Conservation (phyloP, 441 rosid genomes). For the Gossypium schwendimanii region DNA sequence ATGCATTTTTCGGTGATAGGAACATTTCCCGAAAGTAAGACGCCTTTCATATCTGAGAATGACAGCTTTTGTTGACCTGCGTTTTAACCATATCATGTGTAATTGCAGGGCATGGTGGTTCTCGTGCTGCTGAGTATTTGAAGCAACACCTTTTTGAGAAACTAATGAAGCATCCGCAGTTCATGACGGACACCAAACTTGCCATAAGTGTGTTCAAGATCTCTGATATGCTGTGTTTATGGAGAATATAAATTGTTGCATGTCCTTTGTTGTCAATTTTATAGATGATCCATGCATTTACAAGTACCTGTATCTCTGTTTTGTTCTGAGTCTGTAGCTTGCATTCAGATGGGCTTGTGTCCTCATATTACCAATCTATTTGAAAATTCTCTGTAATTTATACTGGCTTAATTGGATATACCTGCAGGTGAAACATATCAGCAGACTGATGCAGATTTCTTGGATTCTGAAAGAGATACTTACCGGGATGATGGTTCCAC, state of each 20-base stretch:
- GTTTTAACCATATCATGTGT: background rate
- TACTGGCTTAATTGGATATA: constrained; percentile 16
- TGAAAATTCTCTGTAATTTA: constrained; percentile 4
- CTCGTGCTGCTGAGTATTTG: constrained; percentile 93
- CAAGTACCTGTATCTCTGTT: background rate
- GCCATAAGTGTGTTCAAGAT: constrained; percentile 59
- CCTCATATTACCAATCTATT: background rate
- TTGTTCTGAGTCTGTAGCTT: background rate
- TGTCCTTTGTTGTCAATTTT: constrained; percentile 1
- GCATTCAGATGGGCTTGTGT: background rate
- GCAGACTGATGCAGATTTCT: constrained; percentile 76
- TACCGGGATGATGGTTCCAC: constrained; percentile 96
- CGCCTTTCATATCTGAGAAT: background rate
- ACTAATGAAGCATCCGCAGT: constrained; percentile 80
- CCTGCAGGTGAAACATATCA: constrained; percentile 79
- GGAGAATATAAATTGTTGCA: constrained; percentile 3
- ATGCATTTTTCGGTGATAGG: background rate
- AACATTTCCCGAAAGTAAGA: background rate
- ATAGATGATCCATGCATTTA: constrained; percentile 12
- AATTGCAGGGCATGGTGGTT: constrained; percentile 91
- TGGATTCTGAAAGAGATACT: constrained; percentile 78
- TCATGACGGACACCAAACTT: constrained; percentile 63
- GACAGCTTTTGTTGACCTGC: background rate
- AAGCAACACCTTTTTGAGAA: constrained; percentile 89
- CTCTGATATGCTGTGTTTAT: constrained; percentile 2